These are phyloP conservation scores for Fusarium avenaceum DNA, from an alignment of 2,329 filamentous ascomycete species.

Conservation along the genomic window DNA sequence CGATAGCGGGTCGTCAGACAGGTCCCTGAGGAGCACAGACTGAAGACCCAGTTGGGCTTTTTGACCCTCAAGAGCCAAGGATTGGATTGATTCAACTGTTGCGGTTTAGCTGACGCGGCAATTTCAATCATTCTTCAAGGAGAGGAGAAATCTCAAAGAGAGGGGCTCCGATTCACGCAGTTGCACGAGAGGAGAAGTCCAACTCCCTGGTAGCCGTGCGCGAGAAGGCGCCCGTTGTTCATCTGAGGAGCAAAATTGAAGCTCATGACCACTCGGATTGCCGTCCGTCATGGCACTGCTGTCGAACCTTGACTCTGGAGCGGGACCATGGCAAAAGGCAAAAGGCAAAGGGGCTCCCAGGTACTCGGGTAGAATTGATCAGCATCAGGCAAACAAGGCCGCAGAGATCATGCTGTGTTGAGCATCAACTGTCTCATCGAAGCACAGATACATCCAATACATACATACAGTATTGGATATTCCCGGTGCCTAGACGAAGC, in stretches of 20 bases:
- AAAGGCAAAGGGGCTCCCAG: slow-evolving; percentile 17
- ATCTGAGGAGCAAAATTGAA: slow-evolving; percentile 18
- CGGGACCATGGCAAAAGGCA: slow-evolving; percentile 16
- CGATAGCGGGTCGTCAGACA: slow-evolving; percentile 41
- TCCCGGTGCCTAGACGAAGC: slow-evolving; percentile 9
- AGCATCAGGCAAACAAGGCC: slow-evolving; percentile 12
- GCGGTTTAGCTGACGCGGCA: slow-evolving; percentile 40
- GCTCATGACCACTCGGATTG: slow-evolving; percentile 27
- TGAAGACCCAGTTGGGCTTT: slow-evolving; percentile 38
- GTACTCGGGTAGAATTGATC: slow-evolving; percentile 30
- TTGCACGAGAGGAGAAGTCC: slow-evolving; percentile 18
- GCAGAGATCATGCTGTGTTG: slow-evolving; percentile 14
- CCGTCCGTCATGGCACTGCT: slow-evolving; percentile 18
- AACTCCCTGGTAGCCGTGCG: slow-evolving; percentile 30
- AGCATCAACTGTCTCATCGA: slow-evolving; percentile 18
- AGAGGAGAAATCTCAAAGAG: slow-evolving; percentile 10
- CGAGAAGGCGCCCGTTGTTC: slow-evolving; percentile 24
- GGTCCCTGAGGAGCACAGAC: slow-evolving; percentile 39
- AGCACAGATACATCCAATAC: background rate
- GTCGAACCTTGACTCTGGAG: slow-evolving; percentile 28
- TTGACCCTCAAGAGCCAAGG: slow-evolving; percentile 23
- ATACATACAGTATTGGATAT: slow-evolving; percentile 4
- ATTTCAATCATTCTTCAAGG: slow-evolving; percentile 22
- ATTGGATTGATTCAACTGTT: slow-evolving; percentile 21
- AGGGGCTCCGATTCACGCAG: slow-evolving; percentile 22